phyloP scores from a whole-genome alignment of 805 yeast genomes.

The Myxozyma kluyveri region DNA sequence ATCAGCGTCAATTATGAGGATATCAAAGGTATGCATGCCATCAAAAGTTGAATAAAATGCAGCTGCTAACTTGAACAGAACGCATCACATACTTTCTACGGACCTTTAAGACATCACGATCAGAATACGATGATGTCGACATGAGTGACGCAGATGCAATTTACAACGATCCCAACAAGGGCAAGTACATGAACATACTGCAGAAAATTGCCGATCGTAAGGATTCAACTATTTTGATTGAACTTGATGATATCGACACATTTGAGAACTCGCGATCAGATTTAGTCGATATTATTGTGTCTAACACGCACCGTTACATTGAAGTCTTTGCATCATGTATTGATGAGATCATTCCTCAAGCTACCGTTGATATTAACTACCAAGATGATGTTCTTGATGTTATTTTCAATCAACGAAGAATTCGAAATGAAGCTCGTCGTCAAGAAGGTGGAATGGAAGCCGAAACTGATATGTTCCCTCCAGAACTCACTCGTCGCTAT shows the following conservation, averaged over 20 bases:
- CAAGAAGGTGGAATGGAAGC: conserved; percentile 64
- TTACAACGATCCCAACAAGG: conserved; percentile 46
- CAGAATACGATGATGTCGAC: conserved; percentile 36
- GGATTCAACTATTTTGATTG: conserved; percentile 61
- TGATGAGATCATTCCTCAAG: conserved; percentile 81
- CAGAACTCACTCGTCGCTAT: conserved; percentile 83
- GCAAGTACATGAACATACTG: conserved; percentile 68
- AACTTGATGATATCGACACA: conserved; percentile 75
- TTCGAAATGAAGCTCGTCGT: conserved; percentile 71
- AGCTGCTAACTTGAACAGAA: conserved; percentile 6
- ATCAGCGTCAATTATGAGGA: conserved; percentile 67
- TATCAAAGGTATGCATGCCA: conserved; percentile 40
- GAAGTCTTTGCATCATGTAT: conserved; percentile 73
- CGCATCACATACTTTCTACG: conserved; percentile 25
- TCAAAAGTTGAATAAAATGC: background rate
- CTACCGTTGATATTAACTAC: conserved; percentile 75
- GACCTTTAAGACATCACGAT: conserved; percentile 23
- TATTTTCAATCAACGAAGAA: conserved; percentile 81
- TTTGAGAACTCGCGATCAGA: conserved; percentile 51
- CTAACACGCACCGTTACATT: conserved; percentile 73
- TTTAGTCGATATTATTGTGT: conserved; percentile 58
- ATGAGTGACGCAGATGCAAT: conserved; percentile 31
- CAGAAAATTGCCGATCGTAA: conserved; percentile 87
- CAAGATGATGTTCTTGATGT: conserved; percentile 91
- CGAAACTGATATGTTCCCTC: conserved; percentile 63